Base-by-base conservation (phyloP, 1,284 basidiomycete genomes). In the Microbotryum violaceum region DNA sequence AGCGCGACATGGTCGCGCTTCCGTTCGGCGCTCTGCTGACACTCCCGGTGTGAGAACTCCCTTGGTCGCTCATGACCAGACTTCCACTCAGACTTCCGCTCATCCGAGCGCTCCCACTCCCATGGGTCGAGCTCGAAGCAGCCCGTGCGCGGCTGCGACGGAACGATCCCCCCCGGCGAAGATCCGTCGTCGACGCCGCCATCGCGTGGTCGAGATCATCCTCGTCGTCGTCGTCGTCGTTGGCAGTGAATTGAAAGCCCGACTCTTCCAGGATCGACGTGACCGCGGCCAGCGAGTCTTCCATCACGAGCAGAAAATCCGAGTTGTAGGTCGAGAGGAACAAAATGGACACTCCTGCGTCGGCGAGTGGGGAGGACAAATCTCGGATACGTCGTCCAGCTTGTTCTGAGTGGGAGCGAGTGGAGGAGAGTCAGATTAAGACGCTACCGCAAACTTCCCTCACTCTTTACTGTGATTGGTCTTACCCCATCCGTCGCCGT, bases 361-460 rank as follows among this genome's bases (percentile, higher is more conserved):
- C 64, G 25, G 69, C 69, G 37, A 71, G 56, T 6, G 70, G 70
- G 10, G 67, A 49, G 4, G 69, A 67, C 20, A 71, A 55, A 10
- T 67, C 61, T n/a, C 60, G 58, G 21, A 70, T 44, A 21, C 70
- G 65, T 23, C 56, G 58, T 2, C 67, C 68, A 33, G 63, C 62
- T 27, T 58, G 52, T 37, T 67, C 66, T 62, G 52, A n/a, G 16
- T 18, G 37, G 16, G 31, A 20, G 25, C 2, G 4, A 46, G 16
- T 31, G 27, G n/a, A n/a, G 45, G 29, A 7, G 44, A 27, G 6
- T 27, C 18, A 4, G 23, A 23, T 42, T 6, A 7, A 3, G 20
- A 20, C 12, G 31, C 25, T 27, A 47, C 25, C 25, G 16, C 21
- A 21, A 2, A 0, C 14, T 7, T 27, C 20, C 27, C 5, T 6